These are phyloP conservation scores for Escallonia rubra DNA, from an alignment of 129 eudicot genomes.

Conservation along the genomic window DNA sequence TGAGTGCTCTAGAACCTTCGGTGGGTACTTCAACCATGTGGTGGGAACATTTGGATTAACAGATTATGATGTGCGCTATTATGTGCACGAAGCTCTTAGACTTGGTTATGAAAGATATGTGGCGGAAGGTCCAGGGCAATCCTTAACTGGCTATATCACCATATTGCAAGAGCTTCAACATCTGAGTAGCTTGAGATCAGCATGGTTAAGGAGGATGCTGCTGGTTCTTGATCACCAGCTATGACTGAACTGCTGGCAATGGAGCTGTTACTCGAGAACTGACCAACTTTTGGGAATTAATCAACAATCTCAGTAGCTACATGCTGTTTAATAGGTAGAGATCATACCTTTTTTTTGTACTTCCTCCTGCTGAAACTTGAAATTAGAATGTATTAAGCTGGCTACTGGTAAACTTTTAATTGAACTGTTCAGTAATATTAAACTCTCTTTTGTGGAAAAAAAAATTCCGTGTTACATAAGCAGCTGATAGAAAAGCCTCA, in stretches of 20 bases:
- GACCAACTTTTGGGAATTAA: background rate
- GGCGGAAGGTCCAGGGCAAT: conserved; percentile 19
- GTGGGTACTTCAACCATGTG: conserved; percentile 31
- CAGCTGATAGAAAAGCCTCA: too few relatives aligned
- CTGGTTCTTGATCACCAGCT: background rate
- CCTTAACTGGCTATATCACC: conserved; percentile 14
- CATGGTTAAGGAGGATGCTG: conserved; percentile 8
- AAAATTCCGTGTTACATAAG: too few relatives aligned
- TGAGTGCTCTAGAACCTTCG: conserved; percentile 31
- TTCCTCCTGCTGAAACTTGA: background rate
- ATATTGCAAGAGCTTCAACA: conserved; percentile 38
- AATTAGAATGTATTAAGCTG: too few relatives aligned
- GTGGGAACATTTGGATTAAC: conserved; percentile 21
- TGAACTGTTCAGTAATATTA: too few relatives aligned
- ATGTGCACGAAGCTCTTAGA: conserved; percentile 11
- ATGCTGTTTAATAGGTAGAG: background rate
- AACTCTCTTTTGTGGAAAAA: too few relatives aligned
- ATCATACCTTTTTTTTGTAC: background rate
- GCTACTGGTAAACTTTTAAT: too few relatives aligned
- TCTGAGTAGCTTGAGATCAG: conserved; percentile 20
- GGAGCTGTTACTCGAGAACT: background rate
- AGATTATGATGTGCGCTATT: conserved; percentile 3
- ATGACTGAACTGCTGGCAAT: background rate
- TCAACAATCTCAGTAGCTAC: background rate
- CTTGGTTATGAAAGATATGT: conserved; percentile 31